Percentiles rank a stretch among this genome's conserved stretches.
Conservation (phyloP, 805 yeast species). For the Myxozyma neglecta region DNA sequence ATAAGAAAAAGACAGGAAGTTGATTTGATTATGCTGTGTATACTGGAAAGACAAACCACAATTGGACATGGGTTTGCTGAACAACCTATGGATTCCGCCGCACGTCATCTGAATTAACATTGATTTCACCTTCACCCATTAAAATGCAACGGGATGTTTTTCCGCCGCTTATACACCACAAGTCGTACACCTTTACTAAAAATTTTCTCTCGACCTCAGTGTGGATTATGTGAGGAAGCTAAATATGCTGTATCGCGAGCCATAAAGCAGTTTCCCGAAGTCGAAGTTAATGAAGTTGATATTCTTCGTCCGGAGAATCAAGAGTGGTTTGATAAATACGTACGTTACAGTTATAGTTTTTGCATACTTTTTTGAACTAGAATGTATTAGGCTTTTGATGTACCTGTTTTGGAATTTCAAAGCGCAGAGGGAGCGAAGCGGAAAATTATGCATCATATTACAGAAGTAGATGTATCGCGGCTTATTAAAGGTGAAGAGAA, state of each 20-base stretch:
- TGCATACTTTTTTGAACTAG: neutral
- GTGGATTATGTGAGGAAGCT: slow-evolving; percentile 43
- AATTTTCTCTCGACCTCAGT: slow-evolving; percentile 40
- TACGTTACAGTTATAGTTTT: slow-evolving; percentile 10
- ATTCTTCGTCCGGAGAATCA: slow-evolving; percentile 40
- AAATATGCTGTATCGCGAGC: slow-evolving; percentile 32
- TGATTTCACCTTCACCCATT: no score
- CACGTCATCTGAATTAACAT: no score
- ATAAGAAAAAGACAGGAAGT: no score
- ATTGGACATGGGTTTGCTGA: neutral
- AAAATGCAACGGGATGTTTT: neutral
- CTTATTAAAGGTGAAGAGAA: neutral
- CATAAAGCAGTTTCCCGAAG: slow-evolving; percentile 26
- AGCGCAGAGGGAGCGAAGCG: slow-evolving; percentile 5
- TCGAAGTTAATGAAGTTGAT: slow-evolving; percentile 35
- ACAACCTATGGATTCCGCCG: no score
- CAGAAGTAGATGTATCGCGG: slow-evolving; percentile 16
- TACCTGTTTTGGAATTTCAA: slow-evolving; percentile 41
- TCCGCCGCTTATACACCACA: neutral
- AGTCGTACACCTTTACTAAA: slow-evolving; percentile 27
- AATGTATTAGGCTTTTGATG: slow-evolving; percentile 39
- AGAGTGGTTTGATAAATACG: slow-evolving; percentile 41
- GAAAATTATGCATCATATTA: slow-evolving; percentile 20
- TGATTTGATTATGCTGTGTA: no score
- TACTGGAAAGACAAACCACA: no score